Base-by-base conservation (phyloP, 768 basidiomycete species). In the Boletus tomentosulus region DNA sequence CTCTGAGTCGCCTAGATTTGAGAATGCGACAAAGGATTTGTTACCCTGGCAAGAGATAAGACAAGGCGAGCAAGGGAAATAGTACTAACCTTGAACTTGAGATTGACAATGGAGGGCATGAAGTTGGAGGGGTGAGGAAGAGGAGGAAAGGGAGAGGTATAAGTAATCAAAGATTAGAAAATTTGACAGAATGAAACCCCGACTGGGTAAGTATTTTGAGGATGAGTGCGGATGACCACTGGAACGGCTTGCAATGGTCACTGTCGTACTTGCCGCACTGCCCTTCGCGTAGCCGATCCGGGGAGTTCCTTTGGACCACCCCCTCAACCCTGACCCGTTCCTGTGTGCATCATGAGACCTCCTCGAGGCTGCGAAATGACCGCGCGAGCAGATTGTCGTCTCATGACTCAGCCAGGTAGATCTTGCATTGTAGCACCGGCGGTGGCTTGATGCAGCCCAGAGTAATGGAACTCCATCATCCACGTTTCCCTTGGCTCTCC, bases 21-120 rank as follows among this genome's bases (percentile, higher is more conserved):
- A 88, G 75, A 93, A 93, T 57, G 91, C 89, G 71, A 92, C 88
- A 71, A 93, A 93, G 69, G 91, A 92, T 78, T 92, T 93, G 83
- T 93, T 93, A 74, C 91, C 90, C 91, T 79, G 66, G 48, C 19
- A 44, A 52, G 56, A 53, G 57, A 54, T 50, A n/a, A 46, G 54
- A 27, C 3, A 27, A 27, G 2, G 38, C 47, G 31, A 22, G 31
- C 24, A 35, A 31, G 45, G 37, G 46, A 50, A 59, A 48, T 28
- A 50, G 56, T 50, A 66, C 73, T 47, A 62, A 81, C 88, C 77
- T 88, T 88, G 83, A 87, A 88, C 82, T 88, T 88, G 80, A 87
- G 84, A 71, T 88, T 87, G 75, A 86, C 82, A 73, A 87, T 88
- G 75, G 83, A 82, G 75, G 86, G 86, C 86, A 88, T 87, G 62